Evolutionary conservation across 1,284 basidiomycete genomes (phyloP), one percentile per base, ranked within the genome.

Genomic region (Melampsora americana): DNA sequence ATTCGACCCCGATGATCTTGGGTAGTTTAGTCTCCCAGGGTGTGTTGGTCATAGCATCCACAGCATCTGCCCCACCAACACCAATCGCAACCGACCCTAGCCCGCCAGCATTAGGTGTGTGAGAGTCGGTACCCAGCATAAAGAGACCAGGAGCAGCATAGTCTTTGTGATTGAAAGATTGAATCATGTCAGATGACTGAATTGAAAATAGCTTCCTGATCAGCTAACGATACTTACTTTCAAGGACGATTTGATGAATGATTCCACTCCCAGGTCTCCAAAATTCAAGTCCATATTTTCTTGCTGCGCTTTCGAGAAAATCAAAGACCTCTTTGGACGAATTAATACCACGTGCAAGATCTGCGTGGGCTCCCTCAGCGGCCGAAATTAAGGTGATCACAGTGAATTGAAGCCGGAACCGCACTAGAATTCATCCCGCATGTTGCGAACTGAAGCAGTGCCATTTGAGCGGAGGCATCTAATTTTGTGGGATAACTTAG

Each of bases 1-100:
- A 86, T 83, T 92, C 92, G 75, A 99, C 87, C 93, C 83, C 80
- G 81, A 82, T 82, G 53, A 82, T 59, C 73, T 82, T 81, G 30
- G 95, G 95, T 44, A 95, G 94, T 84, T 96, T 95, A 76, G 99
- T 86, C 83, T 99, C 96, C 96, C 96, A 99, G 50, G 95, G 94
- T 23, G 95, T 97, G 77, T 92, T 90, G 11, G 95, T 97, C 89
- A 99, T 91, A 18, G 94, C 96, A 83, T 99, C 96, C 42, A 99
- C 96, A 23, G 96, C 96, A 83, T 99, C 96, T 26, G 96, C 96
- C 78, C 96, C 96, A 79, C 96, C 96, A 30, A 99, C 96, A 78
- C 96, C 96, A 77, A 98, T 98, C 11, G 96, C 96, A 77, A 99
- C 88, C 87, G 95, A 89, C n/a, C 96, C 96, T 72, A 99, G 88